A percentile compares a stretch with the other conserved stretches of the same genome.
Conservation (phyloP, 768 basidiomycete genomes). For the Pulveroboletus sp. region DNA sequence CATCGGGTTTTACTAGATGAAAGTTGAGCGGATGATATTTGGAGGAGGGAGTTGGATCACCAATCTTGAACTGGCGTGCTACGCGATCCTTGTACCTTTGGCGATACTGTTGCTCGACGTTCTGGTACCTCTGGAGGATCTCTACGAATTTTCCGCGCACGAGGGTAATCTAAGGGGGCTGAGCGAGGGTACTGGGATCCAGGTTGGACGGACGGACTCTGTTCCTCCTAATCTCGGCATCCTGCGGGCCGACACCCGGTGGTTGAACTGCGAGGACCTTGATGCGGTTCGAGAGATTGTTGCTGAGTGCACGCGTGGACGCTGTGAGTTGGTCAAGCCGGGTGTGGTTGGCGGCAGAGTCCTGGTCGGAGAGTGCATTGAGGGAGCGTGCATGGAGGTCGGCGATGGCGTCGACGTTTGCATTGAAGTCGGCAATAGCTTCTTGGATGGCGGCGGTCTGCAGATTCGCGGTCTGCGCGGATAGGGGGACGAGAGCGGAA, state of each 20-base stretch:
- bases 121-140: constrained; percentile 73
- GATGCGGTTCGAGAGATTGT: constrained; percentile 55
- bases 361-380: constrained; percentile 45
- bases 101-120: constrained; percentile 67
- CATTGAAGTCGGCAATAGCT: constrained; percentile 39
- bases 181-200: not conserved
- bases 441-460: constrained; percentile 52
- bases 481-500: not conserved
- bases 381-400: constrained; percentile 50
- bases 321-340: constrained; percentile 56
- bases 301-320: constrained; percentile 58
- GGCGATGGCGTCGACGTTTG: constrained; percentile 43
- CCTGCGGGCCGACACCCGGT: constrained; percentile 31
- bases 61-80: constrained; percentile 76
- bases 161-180: constrained; percentile 44
- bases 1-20: constrained; percentile 74
- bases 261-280: constrained; percentile 48
- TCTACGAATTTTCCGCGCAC: constrained; percentile 71
- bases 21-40: not conserved
- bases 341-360: constrained; percentile 36
- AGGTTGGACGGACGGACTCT: constrained; percentile 14
- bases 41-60: constrained; percentile 31
- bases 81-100: constrained; percentile 61
- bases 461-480: not conserved
- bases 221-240: constrained; percentile 45